Evolutionary conservation across 2,329 filamentous ascomycete genomes (phyloP).

Genomic region (Beauveria asiatica): DNA sequence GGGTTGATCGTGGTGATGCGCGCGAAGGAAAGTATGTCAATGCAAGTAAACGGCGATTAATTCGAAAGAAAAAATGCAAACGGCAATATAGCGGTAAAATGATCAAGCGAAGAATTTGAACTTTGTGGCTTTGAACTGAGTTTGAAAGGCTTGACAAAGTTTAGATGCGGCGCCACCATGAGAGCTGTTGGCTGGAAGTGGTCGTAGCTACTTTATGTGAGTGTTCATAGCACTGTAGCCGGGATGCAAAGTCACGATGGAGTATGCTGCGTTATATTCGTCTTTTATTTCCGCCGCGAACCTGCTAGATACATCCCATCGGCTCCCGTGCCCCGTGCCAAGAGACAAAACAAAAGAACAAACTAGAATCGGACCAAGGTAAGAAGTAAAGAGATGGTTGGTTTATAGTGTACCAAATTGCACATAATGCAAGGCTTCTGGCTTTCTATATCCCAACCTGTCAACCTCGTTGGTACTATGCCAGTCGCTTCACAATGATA

Average conservation of each 20-base stretch:
- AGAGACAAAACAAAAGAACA: neutral
- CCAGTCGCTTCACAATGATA: conserved; percentile 13
- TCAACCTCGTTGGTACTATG: neutral
- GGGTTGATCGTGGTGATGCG: neutral
- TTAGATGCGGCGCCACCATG: neutral
- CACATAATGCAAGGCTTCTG: neutral
- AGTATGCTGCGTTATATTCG: conserved; percentile 4
- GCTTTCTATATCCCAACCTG: conserved; percentile 9
- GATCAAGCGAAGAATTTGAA: no score
- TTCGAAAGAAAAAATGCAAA: no score
- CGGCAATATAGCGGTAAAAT: no score
- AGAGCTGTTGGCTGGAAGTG: neutral
- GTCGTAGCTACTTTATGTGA: no score
- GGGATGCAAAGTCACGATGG: neutral
- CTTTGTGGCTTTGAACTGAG: no score
- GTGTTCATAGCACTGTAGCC: no score
- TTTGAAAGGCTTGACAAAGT: neutral
- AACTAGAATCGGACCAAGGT: neutral
- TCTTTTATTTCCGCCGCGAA: conserved; percentile 10
- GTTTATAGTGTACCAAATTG: neutral
- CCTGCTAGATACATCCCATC: conserved; percentile 10
- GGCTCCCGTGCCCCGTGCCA: neutral
- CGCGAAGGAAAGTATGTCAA: neutral
- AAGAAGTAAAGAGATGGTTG: conserved; percentile 4
- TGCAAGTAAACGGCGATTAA: no score